Conservation (phyloP, 164 flowering plant species). For the Paratinospora sagittata region DNA sequence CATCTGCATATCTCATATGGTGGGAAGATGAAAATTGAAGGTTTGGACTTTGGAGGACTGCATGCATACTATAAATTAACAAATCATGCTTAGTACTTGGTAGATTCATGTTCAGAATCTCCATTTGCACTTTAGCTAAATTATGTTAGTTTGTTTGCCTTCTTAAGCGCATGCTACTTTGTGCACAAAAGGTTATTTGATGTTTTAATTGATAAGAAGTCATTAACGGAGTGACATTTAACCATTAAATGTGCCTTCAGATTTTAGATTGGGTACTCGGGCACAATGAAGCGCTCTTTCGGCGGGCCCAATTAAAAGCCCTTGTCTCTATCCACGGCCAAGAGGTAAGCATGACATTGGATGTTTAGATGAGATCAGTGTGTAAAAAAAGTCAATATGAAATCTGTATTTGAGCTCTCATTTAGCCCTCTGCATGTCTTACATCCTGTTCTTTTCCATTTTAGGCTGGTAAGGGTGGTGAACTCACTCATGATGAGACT, state of each 20-base stretch:
- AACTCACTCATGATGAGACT: constrained; percentile 97
- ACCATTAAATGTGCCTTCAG: constrained; percentile 35
- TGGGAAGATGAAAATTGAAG: too few species aligned
- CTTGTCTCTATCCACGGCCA: constrained; percentile 87
- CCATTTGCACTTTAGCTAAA: too few species aligned
- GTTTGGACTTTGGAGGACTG: too few species aligned
- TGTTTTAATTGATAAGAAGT: neutral
- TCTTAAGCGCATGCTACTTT: too few species aligned
- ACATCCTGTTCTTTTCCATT: neutral
- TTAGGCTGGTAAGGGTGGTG: constrained; percentile 98
- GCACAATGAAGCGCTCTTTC: constrained; percentile 81
- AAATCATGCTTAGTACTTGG: too few species aligned
- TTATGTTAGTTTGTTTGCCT: too few species aligned
- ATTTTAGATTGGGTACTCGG: constrained; percentile 80
- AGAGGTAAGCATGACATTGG: constrained; percentile 49
- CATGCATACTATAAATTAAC: too few species aligned
- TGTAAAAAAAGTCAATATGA: neutral
- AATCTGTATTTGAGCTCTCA: neutral
- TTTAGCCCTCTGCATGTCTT: constrained; percentile 1
- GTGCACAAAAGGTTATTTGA: too few species aligned
- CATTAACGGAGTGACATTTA: neutral
- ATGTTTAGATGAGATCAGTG: neutral
- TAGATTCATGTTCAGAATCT: too few species aligned
- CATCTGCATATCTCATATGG: too few species aligned
- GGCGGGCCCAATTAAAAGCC: constrained; percentile 94